These are phyloP conservation scores for Sporobolomyces phaffii DNA, from an alignment of 768 basidiomycete genomes.

Conservation along the genomic window DNA sequence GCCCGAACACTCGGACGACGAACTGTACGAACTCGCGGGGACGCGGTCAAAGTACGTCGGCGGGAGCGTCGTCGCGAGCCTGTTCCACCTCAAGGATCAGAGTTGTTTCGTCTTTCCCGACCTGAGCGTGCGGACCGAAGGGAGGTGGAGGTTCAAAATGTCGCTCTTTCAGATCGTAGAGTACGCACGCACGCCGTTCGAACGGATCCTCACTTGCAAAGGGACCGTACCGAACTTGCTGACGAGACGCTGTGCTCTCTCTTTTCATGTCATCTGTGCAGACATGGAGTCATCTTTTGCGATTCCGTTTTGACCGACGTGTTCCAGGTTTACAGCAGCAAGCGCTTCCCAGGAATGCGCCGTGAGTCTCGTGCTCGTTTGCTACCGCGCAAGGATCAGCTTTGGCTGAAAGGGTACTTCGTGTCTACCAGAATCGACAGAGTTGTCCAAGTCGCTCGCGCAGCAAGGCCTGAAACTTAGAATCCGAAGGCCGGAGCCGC, in stretches of 20 bases:
- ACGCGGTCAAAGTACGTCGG: slow-evolving; percentile 70
- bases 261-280: slow-evolving; percentile 47
- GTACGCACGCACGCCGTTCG: slow-evolving; percentile 52
- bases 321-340: slow-evolving; percentile 91
- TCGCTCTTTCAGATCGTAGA: slow-evolving; percentile 84
- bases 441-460: slow-evolving; percentile 27
- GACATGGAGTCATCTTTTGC: slow-evolving; percentile 80
- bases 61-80: slow-evolving; percentile 77
- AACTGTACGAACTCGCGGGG: slow-evolving; percentile 16
- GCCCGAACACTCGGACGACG: slow-evolving; percentile 28
- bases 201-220: no score
- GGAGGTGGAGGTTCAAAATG: slow-evolving; percentile 72
- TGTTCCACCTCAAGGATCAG: slow-evolving; percentile 83
- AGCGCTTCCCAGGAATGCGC: slow-evolving; percentile 96
- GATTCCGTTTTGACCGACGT: slow-evolving; percentile 79
- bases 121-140: slow-evolving; percentile 83
- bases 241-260: no score
- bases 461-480: slow-evolving; percentile 30
- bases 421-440: slow-evolving; percentile 26
- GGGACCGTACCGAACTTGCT: no score
- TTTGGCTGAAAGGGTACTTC: neutral
- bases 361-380: slow-evolving; percentile 52
- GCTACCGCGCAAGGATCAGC: neutral
- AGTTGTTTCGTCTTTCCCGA: slow-evolving; percentile 88
- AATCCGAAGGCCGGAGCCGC: slow-evolving; percentile 11